phyloP scores from a whole-genome alignment of 2,329 filamentous ascomycete genomes.

The Colletotrichum scovillei region DNA sequence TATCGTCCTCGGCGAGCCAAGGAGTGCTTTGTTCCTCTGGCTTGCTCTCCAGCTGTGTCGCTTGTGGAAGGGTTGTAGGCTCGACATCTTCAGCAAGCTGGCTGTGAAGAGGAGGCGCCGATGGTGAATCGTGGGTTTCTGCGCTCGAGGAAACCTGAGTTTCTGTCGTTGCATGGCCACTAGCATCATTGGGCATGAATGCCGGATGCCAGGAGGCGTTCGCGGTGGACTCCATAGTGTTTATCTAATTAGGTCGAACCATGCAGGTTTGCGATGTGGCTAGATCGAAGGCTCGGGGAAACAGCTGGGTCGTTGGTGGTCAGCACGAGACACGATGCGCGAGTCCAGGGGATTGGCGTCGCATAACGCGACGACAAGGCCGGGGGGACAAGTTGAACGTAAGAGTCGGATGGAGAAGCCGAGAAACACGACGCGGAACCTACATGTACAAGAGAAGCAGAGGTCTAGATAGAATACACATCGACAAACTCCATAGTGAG shows the following conservation, averaged over 20 bases:
- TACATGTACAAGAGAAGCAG: constrained; percentile 34
- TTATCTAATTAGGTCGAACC: constrained; percentile 36
- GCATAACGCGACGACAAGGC: constrained; percentile 23
- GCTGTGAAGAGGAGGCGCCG: neutral
- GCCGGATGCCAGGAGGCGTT: constrained; percentile 55
- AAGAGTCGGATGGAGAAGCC: neutral
- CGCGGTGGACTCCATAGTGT: constrained; percentile 49
- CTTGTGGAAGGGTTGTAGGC: neutral
- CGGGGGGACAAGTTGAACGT: neutral
- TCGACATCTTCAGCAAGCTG: constrained; percentile 7
- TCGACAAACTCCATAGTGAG: constrained; percentile 29
- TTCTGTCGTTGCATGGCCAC: constrained; percentile 34
- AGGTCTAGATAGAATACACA: constrained; percentile 32
- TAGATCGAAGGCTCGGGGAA: constrained; percentile 34
- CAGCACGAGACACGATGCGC: constrained; percentile 38
- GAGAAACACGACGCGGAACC: neutral
- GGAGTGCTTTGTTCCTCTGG: neutral
- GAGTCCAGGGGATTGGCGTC: constrained; percentile 20
- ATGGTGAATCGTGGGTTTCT: constrained; percentile 1
- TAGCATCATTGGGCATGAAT: constrained; percentile 48
- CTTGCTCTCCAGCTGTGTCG: neutral
- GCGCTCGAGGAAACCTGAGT: constrained; percentile 2
- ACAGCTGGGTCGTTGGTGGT: constrained; percentile 43
- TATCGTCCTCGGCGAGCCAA: constrained; percentile 17
- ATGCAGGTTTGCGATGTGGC: constrained; percentile 20